Evolutionary conservation across 1,284 basidiomycete genomes (phyloP).

Genomic region (Dichomitus squalens): DNA sequence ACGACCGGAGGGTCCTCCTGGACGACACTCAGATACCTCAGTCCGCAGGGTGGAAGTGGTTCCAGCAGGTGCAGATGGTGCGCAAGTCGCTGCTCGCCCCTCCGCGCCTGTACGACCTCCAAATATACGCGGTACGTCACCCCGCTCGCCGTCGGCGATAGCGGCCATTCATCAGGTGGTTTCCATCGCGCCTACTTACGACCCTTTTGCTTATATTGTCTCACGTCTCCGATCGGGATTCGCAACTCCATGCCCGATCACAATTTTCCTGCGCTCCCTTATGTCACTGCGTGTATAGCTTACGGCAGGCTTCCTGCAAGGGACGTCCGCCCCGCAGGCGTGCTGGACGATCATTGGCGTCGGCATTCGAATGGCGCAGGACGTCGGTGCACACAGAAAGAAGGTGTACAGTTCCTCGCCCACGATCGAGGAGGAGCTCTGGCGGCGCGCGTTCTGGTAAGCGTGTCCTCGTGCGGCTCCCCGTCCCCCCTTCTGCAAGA

Average conservation of each 20-base stretch:
- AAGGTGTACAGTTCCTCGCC: slow-evolving; percentile 34
- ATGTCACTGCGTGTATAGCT: slow-evolving; percentile 28
- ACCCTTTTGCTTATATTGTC: neutral
- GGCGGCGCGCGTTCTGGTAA: slow-evolving; percentile 79
- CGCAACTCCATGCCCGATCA: neutral
- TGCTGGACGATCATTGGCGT: slow-evolving; percentile 56
- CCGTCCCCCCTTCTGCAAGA: too few relatives aligned
- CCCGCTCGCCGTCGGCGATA: neutral
- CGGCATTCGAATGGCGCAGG: slow-evolving; percentile 53
- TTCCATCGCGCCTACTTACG: neutral
- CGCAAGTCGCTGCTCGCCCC: slow-evolving; percentile 59
- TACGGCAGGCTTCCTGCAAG: slow-evolving; percentile 41
- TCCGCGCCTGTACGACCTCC: slow-evolving; percentile 70
- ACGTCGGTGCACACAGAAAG: slow-evolving; percentile 45
- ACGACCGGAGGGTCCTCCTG: slow-evolving; percentile 66
- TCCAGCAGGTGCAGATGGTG: slow-evolving; percentile 62
- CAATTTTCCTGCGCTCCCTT: neutral
- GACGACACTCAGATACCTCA: slow-evolving; percentile 48
- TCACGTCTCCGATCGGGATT: neutral
- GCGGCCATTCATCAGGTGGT: too few relatives aligned
- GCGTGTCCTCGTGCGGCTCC: neutral
- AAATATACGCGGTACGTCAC: slow-evolving; percentile 48
- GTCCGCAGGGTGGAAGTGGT: slow-evolving; percentile 78
- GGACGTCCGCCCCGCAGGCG: slow-evolving; percentile 52
- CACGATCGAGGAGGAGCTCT: slow-evolving; percentile 50